Conservation (phyloP, 768 basidiomycete genomes). For the Hygrophorus russula region DNA sequence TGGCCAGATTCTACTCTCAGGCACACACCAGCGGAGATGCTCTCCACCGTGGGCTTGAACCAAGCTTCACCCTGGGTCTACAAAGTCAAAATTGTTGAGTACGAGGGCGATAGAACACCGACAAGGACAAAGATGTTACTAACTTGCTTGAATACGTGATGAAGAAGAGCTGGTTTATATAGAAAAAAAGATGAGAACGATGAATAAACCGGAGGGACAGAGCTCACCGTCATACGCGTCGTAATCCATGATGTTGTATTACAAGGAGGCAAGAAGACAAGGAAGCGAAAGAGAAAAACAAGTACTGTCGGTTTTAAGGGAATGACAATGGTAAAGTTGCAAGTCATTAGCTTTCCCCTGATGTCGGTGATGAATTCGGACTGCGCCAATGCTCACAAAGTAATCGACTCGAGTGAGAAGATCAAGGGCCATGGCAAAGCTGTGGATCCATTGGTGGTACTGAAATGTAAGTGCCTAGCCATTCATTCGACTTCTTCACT, state of each 20-base stretch:
- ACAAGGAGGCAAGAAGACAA: slow-evolving; percentile 20
- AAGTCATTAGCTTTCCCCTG: too few species aligned
- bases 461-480: too few species aligned
- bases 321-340: too few species aligned
- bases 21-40: slow-evolving; percentile 70
- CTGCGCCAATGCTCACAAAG: too few species aligned
- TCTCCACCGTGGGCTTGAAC: slow-evolving; percentile 82
- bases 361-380: too few species aligned
- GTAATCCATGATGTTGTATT: slow-evolving; percentile 51
- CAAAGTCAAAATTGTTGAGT: not conserved
- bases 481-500: too few species aligned
- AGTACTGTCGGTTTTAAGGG: not conserved
- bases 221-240: slow-evolving; percentile 52
- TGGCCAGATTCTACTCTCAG: slow-evolving; percentile 55
- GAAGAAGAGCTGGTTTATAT: not conserved
- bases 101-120: not conserved
- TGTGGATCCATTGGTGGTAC: too few species aligned
- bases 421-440: too few species aligned
- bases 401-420: too few species aligned
- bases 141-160: not conserved
- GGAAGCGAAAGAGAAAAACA: slow-evolving; percentile 2
- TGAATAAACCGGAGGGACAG: not conserved
- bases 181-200: not conserved
- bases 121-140: not conserved
- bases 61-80: slow-evolving; percentile 77